Base-by-base conservation (phyloP, 2,329 filamentous ascomycete genomes). In the Cladophialophora psammophila region DNA sequence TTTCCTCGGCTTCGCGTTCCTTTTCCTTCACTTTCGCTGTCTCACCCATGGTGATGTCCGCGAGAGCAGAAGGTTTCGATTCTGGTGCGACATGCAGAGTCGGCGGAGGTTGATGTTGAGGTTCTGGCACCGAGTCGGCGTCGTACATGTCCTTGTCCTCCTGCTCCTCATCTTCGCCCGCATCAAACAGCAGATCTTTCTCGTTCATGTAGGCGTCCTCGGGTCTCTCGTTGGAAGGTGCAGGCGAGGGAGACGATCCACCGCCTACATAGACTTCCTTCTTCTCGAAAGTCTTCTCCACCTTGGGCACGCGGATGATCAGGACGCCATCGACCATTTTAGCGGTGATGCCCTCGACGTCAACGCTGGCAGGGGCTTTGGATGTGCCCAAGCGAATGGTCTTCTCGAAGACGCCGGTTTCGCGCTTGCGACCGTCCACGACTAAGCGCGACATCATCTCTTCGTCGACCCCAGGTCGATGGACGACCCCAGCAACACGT, bases 281-380 rank as follows among this genome's bases (percentile, higher is more conserved):
- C 64, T 70, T 70, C 12, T 72, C 42, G 15, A 71, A 66, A 1
- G 87, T 87, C 77, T 83, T 86, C 75, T 90, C 87, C 7, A 86
- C 74, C 82, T 93, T 94, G 7, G 91, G 91, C 1, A 96, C 87
- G n/a, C 86, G 88, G n/a, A 96, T 84, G 40, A 89, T 82, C 72
- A 96, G 78, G 1, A 96, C 81, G 5, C 92, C 92, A 75, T 95
- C 90, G 77, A 93, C 90, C 79, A 96, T 84, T 80, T 88, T 92
- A 2, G 92, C 91, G 2, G 83, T 85, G 74, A 95, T 94, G 31
- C 79, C 83, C 57, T 89, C 85, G 1, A 83, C 86, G 73, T 93
- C 89, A 15, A 95, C 81, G 69, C 85, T 83, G 7, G 88, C 87
- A 35, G 86, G 86, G 35, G 83, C 83, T 8, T 82, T 80, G 60